Evolutionary conservation across 371 early-diverging fungal species (phyloP), one percentile per base, ranked within the genome.

Genomic region (Nematocida parisii): DNA sequence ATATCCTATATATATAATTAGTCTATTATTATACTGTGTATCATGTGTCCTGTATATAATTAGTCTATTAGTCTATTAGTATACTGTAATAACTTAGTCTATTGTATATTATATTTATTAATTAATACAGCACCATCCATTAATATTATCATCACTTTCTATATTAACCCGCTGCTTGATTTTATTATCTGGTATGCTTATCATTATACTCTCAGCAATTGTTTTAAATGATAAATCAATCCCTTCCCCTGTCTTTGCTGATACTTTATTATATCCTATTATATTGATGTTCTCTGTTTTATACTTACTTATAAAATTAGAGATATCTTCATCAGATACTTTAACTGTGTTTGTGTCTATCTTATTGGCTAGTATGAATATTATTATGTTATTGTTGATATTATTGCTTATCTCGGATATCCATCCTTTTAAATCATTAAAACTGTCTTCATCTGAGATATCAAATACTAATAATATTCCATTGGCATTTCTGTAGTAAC

Each of bases 401-500:
- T 95, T 94, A 81, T 94, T 93, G 85, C 94, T 93, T 83, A 97
- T 94, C 87, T 99, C 96, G 72, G 91, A 91, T 84, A 97, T 91
- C 99, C 99, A 99, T 84, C 93, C 93, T 87, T 93, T 90, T 64
- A 97, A 92, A 88, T 96, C 91, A 87, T 90, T 91, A 90, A 96
- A 97, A 9, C 95, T 94, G 55, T 93, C 92, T 85, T 93, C 92
- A 86, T 97, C 95, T 24, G 95, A 94, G 75, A 95, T 93, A 89
- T 99, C 99, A 89, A 97, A 99, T 7, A 97, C 97, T 52, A 97
- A 89, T 73, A 99, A 90, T 82, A 97, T 96, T 22, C 98, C 98
- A 86, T 98, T 95, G 4, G 98, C 98, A 39, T 86, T 86, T 61
- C 87, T 82, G 71, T 87, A 87, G 70, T 87, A 87, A 44, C 93